phyloP scores from a whole-genome alignment of 495 filamentous ascomycete species.

The Rhizodiscina lignyota region DNA sequence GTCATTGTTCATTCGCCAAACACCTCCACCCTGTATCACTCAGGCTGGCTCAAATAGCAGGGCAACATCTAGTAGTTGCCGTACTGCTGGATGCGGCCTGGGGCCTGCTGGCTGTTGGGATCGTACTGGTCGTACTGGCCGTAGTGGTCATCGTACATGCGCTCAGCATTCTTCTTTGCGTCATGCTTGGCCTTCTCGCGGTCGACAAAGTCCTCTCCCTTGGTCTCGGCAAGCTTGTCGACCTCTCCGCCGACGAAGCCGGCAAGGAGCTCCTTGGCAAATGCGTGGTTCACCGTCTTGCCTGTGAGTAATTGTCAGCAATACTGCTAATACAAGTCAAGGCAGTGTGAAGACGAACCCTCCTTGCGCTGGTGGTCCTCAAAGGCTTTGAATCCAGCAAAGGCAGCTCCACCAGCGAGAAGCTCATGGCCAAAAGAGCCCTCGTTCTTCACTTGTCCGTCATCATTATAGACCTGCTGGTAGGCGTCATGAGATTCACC shows the following conservation, averaged over 20 bases:
- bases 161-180: conserved; percentile 46
- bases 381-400: conserved; percentile 65
- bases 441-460: conserved; percentile 27
- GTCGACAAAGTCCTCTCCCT: conserved; percentile 56
- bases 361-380: conserved; percentile 59
- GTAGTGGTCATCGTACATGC: conserved; percentile 35
- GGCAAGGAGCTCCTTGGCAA: conserved; percentile 63
- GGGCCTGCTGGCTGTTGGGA: conserved; percentile 9
- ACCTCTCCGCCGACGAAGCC: conserved; percentile 57
- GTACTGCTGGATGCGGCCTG: conserved; percentile 2
- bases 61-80: conserved; percentile 6
- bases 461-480: conserved; percentile 39
- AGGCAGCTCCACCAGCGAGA: conserved; percentile 58
- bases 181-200: conserved; percentile 46
- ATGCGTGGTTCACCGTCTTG: conserved; percentile 49
- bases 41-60: too few relatives aligned
- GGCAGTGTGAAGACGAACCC: conserved; percentile 28
- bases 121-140: conserved; percentile 24
- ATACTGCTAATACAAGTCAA: not conserved
- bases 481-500: conserved; percentile 31
- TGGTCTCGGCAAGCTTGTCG: conserved; percentile 66
- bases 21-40: too few relatives aligned
- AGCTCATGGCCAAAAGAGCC: conserved; percentile 56
- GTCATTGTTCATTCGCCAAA: too few relatives aligned
- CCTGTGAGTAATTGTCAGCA: too few relatives aligned